Base-by-base conservation (phyloP, 306 rosid genomes). In the Medicago lupulina region DNA sequence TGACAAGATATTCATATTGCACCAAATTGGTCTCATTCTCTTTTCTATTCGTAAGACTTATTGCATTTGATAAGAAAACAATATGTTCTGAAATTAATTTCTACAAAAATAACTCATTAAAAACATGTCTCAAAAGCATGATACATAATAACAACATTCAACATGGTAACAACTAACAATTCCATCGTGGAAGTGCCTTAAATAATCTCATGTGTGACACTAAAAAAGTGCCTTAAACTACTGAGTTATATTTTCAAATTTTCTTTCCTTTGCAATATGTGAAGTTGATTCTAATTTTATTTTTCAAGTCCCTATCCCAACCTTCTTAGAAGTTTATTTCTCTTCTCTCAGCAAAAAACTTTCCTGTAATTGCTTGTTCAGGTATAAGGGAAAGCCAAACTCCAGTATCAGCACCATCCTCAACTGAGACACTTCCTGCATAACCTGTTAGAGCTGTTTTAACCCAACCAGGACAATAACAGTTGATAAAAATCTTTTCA, bases 391-490 rank as follows among this genome's bases (percentile, higher is more conserved):
- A 86, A 82, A 93, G 97, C 98, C 98, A 91, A 2, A 91, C 96
- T 10, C 84, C 98, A 78, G 97, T 87, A 85, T 93, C 98, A 75
- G 98, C 98, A 60, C 97, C 98, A 65, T 81, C 92, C 79, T 93
- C 97, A 3, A 85, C 92, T 18, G 93, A 63, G 39, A 89, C 75
- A 79, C 87, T 89, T 79, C 98, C 98, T 57, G 93, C 92, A 83
- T 79, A 91, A 36, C 97, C 96, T 0, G 98, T 93, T 72, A 93
- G 89, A 65, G 97, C 92, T 53, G 98, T 93, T 89, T 93, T 93
- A 44, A 88, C 97, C 97, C 93, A 93, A 23, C 98, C 98, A 1
- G 96, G 98, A 82, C 97, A 93, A 61, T 86, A 93, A 67, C 96
- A 84, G 73, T 93, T 93, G 19, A 93, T 88, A 51, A 80, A 89